Evolutionary conservation across 352 stramenopile species (phyloP), one percentile per base, ranked within the genome.

Genomic region (Phytophthora crassamura): DNA sequence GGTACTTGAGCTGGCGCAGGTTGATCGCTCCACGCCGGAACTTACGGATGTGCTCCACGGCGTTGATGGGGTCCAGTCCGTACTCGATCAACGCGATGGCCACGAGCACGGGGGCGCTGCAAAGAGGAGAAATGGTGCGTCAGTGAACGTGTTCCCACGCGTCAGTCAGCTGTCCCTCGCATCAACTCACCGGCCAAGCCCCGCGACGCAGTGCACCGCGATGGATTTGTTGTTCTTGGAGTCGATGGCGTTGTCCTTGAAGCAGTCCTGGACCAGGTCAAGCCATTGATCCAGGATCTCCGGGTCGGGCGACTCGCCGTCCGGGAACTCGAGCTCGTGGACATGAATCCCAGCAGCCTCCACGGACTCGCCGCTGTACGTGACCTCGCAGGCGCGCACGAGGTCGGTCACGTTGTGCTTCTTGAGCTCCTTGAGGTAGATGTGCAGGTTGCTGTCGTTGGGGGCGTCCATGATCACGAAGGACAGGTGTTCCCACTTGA

Each of bases 381-480:
- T 99, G 18, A 95, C 88, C 75, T 99, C 96, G 67, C 96, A 99
- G 8, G 97, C 96, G 34, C 97, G 91, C 46, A 99, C 97, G 30
- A 99, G 79, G 62, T 98, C 86, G 33, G 89, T 97, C 25, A 99
- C 97, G 61, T 98, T 96, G 71, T 99, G 64, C 48, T 97, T 97
- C 69, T 98, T 96, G 68, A 98, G 93, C 78, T 99, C 97, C 65
- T 97, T 97, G 43, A 99, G 89, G 76, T 99, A 99, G 25, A 98
- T 78, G 59, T 98, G 93, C 51, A 99, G 80, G 74, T 99, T 99
- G 62, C 80, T 87, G 72, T 98, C 88, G 56, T 93, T 98, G 22
- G 97, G 97, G 28, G 96, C 92, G 77, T 99, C 97, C 93, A 99
- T 99, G 69, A 99, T 98, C 33, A 99, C 86, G 69, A 99, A 99